Evolutionary conservation across 495 filamentous ascomycete genomes (phyloP).

Genomic region (Tuber indicum): DNA sequence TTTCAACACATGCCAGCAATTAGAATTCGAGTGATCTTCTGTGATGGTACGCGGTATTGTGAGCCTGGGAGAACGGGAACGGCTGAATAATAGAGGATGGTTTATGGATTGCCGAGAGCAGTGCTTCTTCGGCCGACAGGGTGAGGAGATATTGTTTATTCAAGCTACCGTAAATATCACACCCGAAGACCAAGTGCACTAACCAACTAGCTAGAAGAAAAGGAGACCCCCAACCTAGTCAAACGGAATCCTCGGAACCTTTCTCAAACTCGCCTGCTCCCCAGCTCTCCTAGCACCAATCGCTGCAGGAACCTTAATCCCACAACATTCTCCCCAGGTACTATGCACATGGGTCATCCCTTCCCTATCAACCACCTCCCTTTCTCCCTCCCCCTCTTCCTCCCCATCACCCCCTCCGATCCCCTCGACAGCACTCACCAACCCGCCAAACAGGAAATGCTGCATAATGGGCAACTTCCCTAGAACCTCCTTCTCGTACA

Average conservation of each 20-base stretch:
- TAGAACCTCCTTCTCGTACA: conserved; percentile 91
- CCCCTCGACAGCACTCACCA: conserved; percentile 70
- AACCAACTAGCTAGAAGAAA: background rate
- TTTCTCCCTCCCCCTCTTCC: conserved; percentile 46
- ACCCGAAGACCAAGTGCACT: background rate
- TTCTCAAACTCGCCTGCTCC: conserved; percentile 57
- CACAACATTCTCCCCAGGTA: conserved; percentile 93
- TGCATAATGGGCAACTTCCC: conserved; percentile 97
- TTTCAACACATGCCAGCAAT: background rate
- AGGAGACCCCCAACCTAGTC: conserved; percentile 45
- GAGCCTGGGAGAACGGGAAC: background rate
- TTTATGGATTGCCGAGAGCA: background rate
- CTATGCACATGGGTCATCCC: conserved; percentile 65
- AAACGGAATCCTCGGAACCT: conserved; percentile 83
- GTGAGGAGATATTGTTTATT: background rate
- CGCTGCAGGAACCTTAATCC: conserved; percentile 93
- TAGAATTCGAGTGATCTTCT: background rate
- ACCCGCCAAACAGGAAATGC: conserved; percentile 85
- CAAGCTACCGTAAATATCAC: background rate
- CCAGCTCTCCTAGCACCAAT: conserved; percentile 80
- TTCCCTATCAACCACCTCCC: conserved; percentile 56
- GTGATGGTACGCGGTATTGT: background rate
- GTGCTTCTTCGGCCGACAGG: background rate
- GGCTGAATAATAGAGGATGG: background rate
- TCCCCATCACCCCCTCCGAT: conserved; percentile 55